Percentiles rank a stretch among this genome's conserved stretches.
These are phyloP conservation scores for Elsinoe australis DNA, from an alignment of 2,329 filamentous ascomycete genomes.

Conservation along the genomic window DNA sequence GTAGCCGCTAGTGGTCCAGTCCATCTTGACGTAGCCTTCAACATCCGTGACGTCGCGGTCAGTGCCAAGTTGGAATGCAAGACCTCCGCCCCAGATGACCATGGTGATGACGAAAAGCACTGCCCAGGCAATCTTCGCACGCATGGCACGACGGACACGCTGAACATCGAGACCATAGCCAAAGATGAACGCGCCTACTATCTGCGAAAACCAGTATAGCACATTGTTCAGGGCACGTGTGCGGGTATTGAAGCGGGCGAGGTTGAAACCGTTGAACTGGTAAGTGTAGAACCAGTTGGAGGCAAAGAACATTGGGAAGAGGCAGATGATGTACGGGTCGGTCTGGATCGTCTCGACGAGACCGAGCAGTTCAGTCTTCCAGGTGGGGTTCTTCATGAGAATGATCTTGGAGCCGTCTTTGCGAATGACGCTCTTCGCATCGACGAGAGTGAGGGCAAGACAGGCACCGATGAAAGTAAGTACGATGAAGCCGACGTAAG, in stretches of 20 bases:
- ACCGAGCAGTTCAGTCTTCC: slow-evolving; percentile 69
- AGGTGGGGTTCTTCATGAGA: slow-evolving; percentile 83
- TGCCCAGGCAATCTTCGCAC: slow-evolving; percentile 57
- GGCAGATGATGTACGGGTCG: slow-evolving; percentile 64
- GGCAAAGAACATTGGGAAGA: slow-evolving; percentile 76
- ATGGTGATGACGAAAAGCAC: slow-evolving; percentile 64
- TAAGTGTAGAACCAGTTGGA: slow-evolving; percentile 77
- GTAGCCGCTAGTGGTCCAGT: slow-evolving; percentile 63
- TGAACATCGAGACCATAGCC: slow-evolving; percentile 61
- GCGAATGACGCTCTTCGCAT: slow-evolving; percentile 65
- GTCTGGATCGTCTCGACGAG: slow-evolving; percentile 63
- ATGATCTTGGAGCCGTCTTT: slow-evolving; percentile 72
- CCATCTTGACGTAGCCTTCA: slow-evolving; percentile 37
- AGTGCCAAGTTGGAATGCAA: slow-evolving; percentile 63
- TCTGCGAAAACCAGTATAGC: slow-evolving; percentile 74
- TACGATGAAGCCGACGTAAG: slow-evolving; percentile 84
- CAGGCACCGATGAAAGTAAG: slow-evolving; percentile 66
- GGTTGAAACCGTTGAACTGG: slow-evolving; percentile 68
- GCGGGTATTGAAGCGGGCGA: slow-evolving; percentile 62
- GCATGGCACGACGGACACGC: slow-evolving; percentile 53
- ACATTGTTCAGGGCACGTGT: slow-evolving; percentile 69
- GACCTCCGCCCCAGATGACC: slow-evolving; percentile 75
- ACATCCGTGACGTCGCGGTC: slow-evolving; percentile 31
- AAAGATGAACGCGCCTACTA: slow-evolving; percentile 65
- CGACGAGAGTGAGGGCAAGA: slow-evolving; percentile 61